Conservation (phyloP, 106 monocot genomes). For the Dendrobium chrysotoxum region DNA sequence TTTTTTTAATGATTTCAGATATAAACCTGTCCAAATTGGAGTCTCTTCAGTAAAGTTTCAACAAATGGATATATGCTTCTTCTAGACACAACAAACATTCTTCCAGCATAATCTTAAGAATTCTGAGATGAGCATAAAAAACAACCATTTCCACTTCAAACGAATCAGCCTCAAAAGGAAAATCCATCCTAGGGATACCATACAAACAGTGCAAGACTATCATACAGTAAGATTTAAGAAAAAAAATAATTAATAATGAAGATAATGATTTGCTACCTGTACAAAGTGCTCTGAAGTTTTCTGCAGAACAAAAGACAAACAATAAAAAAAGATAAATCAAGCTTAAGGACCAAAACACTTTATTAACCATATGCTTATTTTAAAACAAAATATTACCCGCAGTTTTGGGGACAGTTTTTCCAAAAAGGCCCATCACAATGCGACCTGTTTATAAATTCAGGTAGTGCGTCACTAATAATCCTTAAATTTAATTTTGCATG, state of each 20-base stretch:
- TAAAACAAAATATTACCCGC: constrained; percentile 41
- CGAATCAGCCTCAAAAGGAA: background rate
- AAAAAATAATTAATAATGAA: background rate
- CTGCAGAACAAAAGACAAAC: constrained; percentile 28
- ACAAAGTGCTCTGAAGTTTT: constrained; percentile 95
- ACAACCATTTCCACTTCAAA: no score
- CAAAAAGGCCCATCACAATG: constrained; percentile 80
- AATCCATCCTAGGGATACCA: background rate
- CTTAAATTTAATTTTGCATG: background rate
- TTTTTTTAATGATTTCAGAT: no score
- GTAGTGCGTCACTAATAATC: background rate
- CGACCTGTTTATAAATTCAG: constrained; percentile 48
- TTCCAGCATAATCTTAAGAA: no score
- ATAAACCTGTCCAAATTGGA: no score
- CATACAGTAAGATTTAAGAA: background rate
- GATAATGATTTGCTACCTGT: constrained; percentile 48
- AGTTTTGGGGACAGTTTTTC: constrained; percentile 94
- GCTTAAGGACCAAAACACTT: background rate
- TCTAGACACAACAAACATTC: no score
- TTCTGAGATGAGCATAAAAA: no score
- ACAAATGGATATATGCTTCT: no score
- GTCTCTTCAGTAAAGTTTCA: no score
- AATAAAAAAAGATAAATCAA: background rate
- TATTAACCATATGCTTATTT: background rate
- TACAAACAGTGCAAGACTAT: background rate